These are phyloP conservation scores for Casaregolazyma lundiana DNA, from an alignment of 1,139 yeast species.

Conservation along the genomic window DNA sequence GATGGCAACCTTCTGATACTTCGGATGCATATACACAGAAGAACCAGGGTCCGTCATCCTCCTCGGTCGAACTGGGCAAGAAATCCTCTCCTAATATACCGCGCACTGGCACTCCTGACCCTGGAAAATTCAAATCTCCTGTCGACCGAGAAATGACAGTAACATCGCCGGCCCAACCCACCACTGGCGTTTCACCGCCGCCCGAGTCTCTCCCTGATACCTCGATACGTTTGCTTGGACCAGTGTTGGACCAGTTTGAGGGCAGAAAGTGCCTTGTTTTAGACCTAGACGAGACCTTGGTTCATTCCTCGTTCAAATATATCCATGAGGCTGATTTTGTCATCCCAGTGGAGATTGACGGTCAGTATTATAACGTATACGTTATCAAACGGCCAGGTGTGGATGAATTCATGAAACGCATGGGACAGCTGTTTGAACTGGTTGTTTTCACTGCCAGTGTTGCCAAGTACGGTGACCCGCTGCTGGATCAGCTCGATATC, in stretches of 20 bases:
- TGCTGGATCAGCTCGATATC: conserved; percentile 79
- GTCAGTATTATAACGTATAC: conserved; percentile 87
- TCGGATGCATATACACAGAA: conserved; percentile 2
- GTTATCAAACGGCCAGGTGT: conserved; percentile 98
- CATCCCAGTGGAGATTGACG: conserved; percentile 86
- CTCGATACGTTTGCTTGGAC: conserved; percentile 51
- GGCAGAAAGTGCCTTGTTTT: conserved; percentile 81
- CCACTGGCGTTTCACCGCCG: conserved; percentile 1
- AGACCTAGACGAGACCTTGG: conserved; percentile 94
- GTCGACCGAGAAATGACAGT: conserved; percentile 2
- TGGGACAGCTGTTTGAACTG: conserved; percentile 85
- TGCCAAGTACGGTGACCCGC: conserved; percentile 91
- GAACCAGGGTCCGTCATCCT: neutral
- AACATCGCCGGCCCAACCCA: conserved; percentile 1
- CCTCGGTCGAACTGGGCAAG: neutral
- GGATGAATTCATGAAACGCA: conserved; percentile 79
- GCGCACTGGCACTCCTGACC: neutral
- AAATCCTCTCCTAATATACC: conserved; percentile 1
- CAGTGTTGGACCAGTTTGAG: conserved; percentile 39
- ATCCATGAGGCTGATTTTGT: conserved; percentile 92
- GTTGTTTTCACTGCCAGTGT: conserved; percentile 97
- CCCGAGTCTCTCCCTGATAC: conserved; percentile 3
- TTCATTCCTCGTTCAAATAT: conserved; percentile 91
- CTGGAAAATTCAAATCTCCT: neutral
- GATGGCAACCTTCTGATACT: conserved; percentile 9